Evolutionary conservation across 106 monocot species (phyloP), one percentile per base, ranked within the genome.

Genomic region (Posidonia australis): DNA sequence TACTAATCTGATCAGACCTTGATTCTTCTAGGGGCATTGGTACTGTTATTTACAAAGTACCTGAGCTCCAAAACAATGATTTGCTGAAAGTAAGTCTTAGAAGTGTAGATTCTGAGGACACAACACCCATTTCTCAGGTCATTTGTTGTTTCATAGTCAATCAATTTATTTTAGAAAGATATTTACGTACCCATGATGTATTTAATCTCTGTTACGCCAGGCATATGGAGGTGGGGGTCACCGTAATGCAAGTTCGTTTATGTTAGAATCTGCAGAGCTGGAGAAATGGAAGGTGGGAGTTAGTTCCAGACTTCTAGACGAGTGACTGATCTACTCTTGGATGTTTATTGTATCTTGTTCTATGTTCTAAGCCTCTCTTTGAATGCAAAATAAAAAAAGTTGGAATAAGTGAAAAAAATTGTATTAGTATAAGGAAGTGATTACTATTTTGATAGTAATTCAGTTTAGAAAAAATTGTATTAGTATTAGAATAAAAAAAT

Each of bases 51-150:
- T 75, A 75, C 48, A 62, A 46, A 68, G 68, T 75, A 27, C 51
- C 75, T 13, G 68, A 75, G 25, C 51, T 60, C 3, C 31, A 68
- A 54, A 54, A 53, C 25, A 43, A 75, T 21, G 51, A 68, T 11
- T 42, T 68, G 32, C 68, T 75, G 31, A 75, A 75, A 54, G 44
- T 75, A 48, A 75, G 75, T 27, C 75, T 75, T 16, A 59, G 75
- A 24, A 75, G 75, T 57, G 44, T 75, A 9, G 68, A 60, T 0
- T 44, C 43, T 10, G 75, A 75, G 54, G 75, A 75, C 68, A 75
- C 75, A 14, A 68, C 75, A 32, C 4, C 43, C 23, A 62, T 75
- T 13, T 75, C 75, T 9, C 43, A 68, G 75, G 75, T 75, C n/a
- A 31, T 44, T 30, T 46, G 13, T 44, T 52, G 6, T 51, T 51